Conservation (phyloP, 441 rosid species). For the Mallotus japonicus region DNA sequence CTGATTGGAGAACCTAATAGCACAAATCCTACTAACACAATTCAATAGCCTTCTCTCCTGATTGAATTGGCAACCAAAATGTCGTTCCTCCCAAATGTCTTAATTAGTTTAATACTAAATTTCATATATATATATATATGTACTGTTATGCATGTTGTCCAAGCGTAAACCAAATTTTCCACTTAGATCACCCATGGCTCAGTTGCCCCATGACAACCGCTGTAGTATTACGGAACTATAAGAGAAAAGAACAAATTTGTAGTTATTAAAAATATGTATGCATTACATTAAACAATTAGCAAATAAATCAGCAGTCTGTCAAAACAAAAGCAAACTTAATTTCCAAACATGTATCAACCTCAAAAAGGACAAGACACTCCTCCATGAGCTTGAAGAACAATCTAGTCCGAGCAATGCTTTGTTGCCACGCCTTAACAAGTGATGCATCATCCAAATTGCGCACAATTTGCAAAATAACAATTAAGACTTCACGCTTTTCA, state of each 20-base stretch:
- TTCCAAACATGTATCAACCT: constrained; percentile 52
- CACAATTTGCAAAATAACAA: constrained; percentile 86
- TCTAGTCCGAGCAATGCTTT: constrained; percentile 97
- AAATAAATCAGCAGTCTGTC: constrained; percentile 6
- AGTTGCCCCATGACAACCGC: background rate
- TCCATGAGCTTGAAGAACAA: constrained; percentile 96
- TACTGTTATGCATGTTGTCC: background rate
- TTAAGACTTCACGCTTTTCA: constrained; percentile 97
- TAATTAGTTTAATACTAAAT: background rate
- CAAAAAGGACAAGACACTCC: constrained; percentile 93
- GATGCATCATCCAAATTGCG: constrained; percentile 96
- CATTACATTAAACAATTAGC: constrained; percentile 14
- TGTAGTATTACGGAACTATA: background rate
- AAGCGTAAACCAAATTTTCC: background rate
- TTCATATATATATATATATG: background rate
- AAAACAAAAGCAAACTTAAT: constrained; percentile 19
- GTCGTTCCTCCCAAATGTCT: background rate
- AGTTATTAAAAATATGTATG: background rate
- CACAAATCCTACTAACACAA: background rate
- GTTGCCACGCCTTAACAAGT: constrained; percentile 97
- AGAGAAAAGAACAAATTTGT: background rate
- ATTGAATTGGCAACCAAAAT: background rate
- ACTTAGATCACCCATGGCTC: background rate
- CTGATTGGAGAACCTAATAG: background rate
- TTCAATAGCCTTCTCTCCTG: background rate